Percentiles rank a stretch among this genome's conserved stretches.
These are phyloP conservation scores for Isabelozyma gotoi DNA, from an alignment of 805 yeast species.

Conservation along the genomic window DNA sequence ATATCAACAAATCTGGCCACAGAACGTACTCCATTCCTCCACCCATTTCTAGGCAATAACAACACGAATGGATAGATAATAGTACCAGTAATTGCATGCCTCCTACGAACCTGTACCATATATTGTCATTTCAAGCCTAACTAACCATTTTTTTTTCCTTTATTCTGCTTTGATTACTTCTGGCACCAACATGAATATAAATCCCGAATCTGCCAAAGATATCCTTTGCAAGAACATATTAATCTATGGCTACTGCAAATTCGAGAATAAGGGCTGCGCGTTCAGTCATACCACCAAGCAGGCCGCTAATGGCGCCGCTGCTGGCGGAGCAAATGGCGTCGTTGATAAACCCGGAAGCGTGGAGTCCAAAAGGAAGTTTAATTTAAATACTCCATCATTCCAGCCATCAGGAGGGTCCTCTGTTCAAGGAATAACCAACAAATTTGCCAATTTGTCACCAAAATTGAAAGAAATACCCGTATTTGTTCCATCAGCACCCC, in stretches of 20 bases:
- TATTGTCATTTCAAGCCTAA: neutral
- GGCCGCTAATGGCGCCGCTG: neutral
- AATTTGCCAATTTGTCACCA: conserved; percentile 50
- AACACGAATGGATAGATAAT: no score
- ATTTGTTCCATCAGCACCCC: conserved; percentile 45
- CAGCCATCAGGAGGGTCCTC: conserved; percentile 29
- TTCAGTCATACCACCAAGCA: conserved; percentile 61
- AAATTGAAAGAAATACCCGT: conserved; percentile 47
- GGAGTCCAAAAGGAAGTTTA: conserved; percentile 32
- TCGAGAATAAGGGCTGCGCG: conserved; percentile 83
- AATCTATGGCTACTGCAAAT: conserved; percentile 86
- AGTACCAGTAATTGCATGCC: no score
- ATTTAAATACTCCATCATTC: conserved; percentile 43
- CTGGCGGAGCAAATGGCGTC: conserved; percentile 6
- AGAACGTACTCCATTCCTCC: no score
- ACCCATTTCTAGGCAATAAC: no score
- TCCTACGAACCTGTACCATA: no score
- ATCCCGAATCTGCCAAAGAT: conserved; percentile 62
- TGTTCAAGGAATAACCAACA: conserved; percentile 22
- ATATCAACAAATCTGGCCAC: no score
- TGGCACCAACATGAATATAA: conserved; percentile 28
- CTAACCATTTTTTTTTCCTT: neutral
- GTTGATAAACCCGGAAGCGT: conserved; percentile 3
- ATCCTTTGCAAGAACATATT: conserved; percentile 82
- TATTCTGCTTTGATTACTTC: neutral